Evolutionary conservation across 2,329 filamentous ascomycete genomes (phyloP).

Genomic region (Truncatella angustata): DNA sequence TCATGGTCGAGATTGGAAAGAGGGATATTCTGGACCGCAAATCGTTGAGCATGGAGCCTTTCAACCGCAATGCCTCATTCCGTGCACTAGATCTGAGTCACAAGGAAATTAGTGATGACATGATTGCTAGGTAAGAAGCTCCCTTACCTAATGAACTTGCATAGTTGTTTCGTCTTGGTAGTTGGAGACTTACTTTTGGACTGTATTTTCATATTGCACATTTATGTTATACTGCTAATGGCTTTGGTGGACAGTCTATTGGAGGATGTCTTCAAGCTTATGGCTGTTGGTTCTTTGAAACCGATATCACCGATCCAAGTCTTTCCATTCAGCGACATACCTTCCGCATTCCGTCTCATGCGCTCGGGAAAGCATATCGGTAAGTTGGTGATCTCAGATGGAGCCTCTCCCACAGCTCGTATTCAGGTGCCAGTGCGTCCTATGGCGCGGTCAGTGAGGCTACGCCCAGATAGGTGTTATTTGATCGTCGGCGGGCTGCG

Average conservation of each 20-base stretch:
- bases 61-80: slow-evolving; percentile 32
- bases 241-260: no score
- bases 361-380: slow-evolving; percentile 31
- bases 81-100: slow-evolving; percentile 14
- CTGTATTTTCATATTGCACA: no score
- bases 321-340: slow-evolving; percentile 16
- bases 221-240: no score
- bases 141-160: no score
- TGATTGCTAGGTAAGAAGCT: slow-evolving; percentile 17
- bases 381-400: slow-evolving; percentile 32
- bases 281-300: slow-evolving; percentile 13
- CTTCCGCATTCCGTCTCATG: slow-evolving; percentile 32
- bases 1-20: slow-evolving; percentile 15
- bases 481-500: slow-evolving; percentile 27
- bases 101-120: slow-evolving; percentile 3
- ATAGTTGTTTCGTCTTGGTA: no score
- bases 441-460: slow-evolving; percentile 1
- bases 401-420: slow-evolving; percentile 12
- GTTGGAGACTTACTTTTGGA: no score
- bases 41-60: slow-evolving; percentile 17
- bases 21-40: slow-evolving; percentile 11
- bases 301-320: slow-evolving; percentile 12
- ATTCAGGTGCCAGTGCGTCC: slow-evolving; percentile 19
- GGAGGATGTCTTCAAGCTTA: slow-evolving; percentile 13
- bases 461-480: slow-evolving; percentile 19